phyloP scores from a whole-genome alignment of 2,329 filamentous ascomycete genomes.

The Bipolaris cookei region DNA sequence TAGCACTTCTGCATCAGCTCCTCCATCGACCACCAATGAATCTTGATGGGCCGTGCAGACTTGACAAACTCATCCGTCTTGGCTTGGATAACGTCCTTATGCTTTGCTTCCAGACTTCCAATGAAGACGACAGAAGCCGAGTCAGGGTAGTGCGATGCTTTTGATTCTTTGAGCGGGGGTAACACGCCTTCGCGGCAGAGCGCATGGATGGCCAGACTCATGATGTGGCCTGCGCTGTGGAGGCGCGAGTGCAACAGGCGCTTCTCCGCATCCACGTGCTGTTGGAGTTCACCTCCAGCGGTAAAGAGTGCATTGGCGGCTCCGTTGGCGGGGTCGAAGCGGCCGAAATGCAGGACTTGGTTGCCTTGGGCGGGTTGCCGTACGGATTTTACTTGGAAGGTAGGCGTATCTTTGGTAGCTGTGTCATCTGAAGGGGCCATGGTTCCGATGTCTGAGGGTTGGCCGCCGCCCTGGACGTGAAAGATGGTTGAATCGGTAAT shows the following conservation, averaged over 20 bases:
- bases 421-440: conserved; percentile 51
- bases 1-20: conserved; percentile 58
- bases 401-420: conserved; percentile 51
- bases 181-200: conserved; percentile 57
- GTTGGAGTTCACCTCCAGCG: conserved; percentile 52
- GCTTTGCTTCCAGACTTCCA: conserved; percentile 67
- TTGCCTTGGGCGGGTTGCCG: conserved; percentile 59
- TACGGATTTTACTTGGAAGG: conserved; percentile 44
- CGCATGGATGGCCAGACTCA: conserved; percentile 70
- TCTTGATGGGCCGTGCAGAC: conserved; percentile 50
- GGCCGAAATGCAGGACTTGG: conserved; percentile 69
- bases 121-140: conserved; percentile 70
- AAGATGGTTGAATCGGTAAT: conserved; percentile 74
- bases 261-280: conserved; percentile 66
- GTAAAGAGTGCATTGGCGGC: neutral
- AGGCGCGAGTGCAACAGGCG: conserved; percentile 69
- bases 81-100: conserved; percentile 60
- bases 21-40: conserved; percentile 71
- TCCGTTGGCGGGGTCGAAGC: conserved; percentile 51
- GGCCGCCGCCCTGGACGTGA: conserved; percentile 76
- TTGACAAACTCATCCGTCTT: conserved; percentile 65
- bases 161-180: conserved; percentile 66
- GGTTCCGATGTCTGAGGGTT: conserved; percentile 70
- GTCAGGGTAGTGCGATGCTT: conserved; percentile 74
- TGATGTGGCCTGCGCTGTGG: conserved; percentile 76